These are phyloP conservation scores for Fusarium sp. DNA, from an alignment of 2,329 filamentous ascomycete genomes.

Conservation along the genomic window DNA sequence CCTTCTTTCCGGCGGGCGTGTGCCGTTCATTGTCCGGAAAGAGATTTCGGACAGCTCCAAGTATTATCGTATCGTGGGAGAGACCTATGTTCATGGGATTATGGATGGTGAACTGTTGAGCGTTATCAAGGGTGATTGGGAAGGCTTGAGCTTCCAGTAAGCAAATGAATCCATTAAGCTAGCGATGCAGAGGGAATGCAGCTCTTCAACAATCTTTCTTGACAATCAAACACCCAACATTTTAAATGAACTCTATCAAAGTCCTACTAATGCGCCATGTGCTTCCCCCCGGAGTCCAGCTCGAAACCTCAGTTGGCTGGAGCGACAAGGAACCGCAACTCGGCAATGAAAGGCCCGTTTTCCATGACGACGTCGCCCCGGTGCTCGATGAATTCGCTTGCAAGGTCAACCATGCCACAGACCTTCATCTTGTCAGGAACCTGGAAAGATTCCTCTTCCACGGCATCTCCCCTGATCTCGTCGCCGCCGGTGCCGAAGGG, in stretches of 20 bases:
- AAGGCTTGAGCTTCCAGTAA: neutral
- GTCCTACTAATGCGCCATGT: neutral
- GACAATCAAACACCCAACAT: neutral
- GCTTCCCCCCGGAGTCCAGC: no score
- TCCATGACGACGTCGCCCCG: neutral
- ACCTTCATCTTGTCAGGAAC: neutral
- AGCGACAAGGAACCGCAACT: neutral
- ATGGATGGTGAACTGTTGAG: neutral
- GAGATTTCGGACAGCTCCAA: neutral
- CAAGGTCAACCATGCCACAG: neutral
- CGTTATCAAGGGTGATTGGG: neutral
- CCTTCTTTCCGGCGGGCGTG: neutral
- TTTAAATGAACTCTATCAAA: neutral
- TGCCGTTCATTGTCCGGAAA: neutral
- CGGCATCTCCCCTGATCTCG: neutral
- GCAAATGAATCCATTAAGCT: neutral
- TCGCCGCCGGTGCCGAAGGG: neutral
- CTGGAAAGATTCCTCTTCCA: neutral
- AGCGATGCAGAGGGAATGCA: neutral
- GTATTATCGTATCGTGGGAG: neutral
- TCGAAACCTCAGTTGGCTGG: slow-evolving; percentile 38
- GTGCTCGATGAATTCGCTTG: neutral
- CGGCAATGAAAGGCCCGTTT: neutral
- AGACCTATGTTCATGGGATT: neutral
- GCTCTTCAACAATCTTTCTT: neutral